Percentiles rank a stretch among this genome's conserved stretches.
These are phyloP conservation scores for Saturnispora ahearnii DNA, from an alignment of 805 yeast genomes.

Conservation along the genomic window DNA sequence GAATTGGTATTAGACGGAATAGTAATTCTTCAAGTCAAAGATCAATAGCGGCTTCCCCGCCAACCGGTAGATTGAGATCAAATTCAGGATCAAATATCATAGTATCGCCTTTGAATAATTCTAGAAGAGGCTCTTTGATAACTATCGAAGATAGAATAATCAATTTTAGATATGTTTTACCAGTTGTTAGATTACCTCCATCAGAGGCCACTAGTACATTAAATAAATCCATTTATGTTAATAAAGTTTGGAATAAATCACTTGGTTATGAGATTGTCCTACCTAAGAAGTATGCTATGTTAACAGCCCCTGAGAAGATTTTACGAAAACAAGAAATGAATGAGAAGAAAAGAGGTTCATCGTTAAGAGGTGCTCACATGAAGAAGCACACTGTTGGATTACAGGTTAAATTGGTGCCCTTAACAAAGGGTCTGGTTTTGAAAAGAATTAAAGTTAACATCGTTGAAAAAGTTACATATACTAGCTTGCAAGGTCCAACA, in stretches of 20 bases:
- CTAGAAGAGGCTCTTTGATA: constrained; percentile 1
- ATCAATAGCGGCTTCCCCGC: constrained; percentile 8
- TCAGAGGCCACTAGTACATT: constrained; percentile 47
- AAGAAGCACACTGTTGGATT: constrained; percentile 31
- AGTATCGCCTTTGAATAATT: background rate
- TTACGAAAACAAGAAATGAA: constrained; percentile 3
- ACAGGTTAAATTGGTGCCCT: constrained; percentile 57
- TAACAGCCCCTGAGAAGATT: constrained; percentile 35
- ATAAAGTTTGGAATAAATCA: constrained; percentile 65
- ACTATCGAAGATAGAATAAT: constrained; percentile 19
- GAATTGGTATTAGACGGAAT: constrained; percentile 18
- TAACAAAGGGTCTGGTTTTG: constrained; percentile 50
- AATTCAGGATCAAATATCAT: constrained; percentile 1
- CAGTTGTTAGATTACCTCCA: constrained; percentile 48
- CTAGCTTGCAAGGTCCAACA: constrained; percentile 23
- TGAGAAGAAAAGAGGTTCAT: constrained; percentile 16
- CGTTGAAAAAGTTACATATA: constrained; percentile 56
- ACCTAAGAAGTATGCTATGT: constrained; percentile 58
- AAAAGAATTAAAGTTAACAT: constrained; percentile 60
- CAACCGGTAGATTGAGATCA: constrained; percentile 7
- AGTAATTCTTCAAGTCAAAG: constrained; percentile 9
- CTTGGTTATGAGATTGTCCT: constrained; percentile 63
- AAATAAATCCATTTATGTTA: constrained; percentile 70
- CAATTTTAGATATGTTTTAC: constrained; percentile 31
- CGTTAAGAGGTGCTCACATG: constrained; percentile 23